These are phyloP conservation scores for Aureobasidium sp. DNA, from an alignment of 2,329 filamentous ascomycete genomes.

Conservation along the genomic window DNA sequence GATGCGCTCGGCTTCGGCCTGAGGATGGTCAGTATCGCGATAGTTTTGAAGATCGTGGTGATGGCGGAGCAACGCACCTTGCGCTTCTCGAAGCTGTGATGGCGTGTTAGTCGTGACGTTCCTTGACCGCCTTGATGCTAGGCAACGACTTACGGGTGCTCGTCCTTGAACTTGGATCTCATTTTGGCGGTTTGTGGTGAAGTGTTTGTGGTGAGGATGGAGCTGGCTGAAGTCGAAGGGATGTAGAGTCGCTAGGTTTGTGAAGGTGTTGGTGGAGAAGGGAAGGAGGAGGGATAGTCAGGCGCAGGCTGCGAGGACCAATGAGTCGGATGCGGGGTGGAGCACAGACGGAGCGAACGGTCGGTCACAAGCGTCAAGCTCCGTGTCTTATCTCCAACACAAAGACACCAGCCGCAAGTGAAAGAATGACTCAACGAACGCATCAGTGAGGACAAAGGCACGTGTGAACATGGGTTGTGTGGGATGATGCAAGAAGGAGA, in stretches of 20 bases:
- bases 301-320: slow-evolving; percentile 11
- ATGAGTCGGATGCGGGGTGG: slow-evolving; percentile 9
- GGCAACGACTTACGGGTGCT: slow-evolving; percentile 57
- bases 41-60: not conserved
- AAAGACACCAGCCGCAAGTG: not conserved
- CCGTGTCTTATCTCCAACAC: slow-evolving; percentile 3
- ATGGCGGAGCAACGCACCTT: slow-evolving; percentile 45
- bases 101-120: slow-evolving; percentile 15
- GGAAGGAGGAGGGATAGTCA: not conserved
- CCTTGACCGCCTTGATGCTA: slow-evolving; percentile 13
- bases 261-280: not conserved
- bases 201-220: slow-evolving; percentile 7
- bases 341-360: slow-evolving; percentile 3
- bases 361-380: slow-evolving; percentile 4
- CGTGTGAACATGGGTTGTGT: not conserved
- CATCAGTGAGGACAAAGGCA: not conserved
- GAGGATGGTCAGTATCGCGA: slow-evolving; percentile 3
- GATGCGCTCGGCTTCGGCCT: slow-evolving; percentile 93
- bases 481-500: not conserved
- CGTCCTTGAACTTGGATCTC: slow-evolving; percentile 99
- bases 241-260: not conserved
- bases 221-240: not conserved
- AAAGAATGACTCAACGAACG: slow-evolving; percentile 2
- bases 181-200: slow-evolving; percentile 50
- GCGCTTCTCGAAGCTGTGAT: slow-evolving; percentile 79